Percentiles rank a stretch among this genome's conserved stretches.
Evolutionary conservation across 345 rosid genomes (phyloP).

Genomic region (Eucalyptus coolabah): DNA sequence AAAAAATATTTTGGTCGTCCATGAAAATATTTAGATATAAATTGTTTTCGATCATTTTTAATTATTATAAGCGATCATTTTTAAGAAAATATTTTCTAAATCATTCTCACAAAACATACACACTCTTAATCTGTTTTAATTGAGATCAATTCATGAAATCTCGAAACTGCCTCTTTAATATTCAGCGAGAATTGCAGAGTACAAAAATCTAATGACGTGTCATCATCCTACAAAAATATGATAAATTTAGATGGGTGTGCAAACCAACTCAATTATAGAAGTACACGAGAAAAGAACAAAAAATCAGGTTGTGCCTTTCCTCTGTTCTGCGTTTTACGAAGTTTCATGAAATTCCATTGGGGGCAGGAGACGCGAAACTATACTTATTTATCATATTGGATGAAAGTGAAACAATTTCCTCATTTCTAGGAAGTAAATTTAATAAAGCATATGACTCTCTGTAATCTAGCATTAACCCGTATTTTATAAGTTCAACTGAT

Average conservation of each 20-base stretch:
- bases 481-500: neutral
- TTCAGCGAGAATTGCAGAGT: neutral
- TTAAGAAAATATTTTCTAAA: neutral
- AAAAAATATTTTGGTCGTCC: too few relatives aligned
- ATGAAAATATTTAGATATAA: neutral
- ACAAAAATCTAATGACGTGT: neutral
- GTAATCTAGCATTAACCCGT: neutral
- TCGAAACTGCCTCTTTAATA: neutral
- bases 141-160: neutral
- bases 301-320: neutral
- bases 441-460: neutral
- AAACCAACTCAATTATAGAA: neutral
- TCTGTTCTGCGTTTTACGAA: neutral
- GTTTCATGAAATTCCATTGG: neutral
- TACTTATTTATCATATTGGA: neutral
- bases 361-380: neutral
- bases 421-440: neutral
- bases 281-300: neutral
- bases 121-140: neutral
- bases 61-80: neutral
- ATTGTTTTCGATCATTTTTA: too few relatives aligned
- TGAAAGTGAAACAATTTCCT: neutral
- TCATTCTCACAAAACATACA: neutral
- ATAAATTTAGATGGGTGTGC: neutral
- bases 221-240: neutral